A percentile compares a stretch with the other conserved stretches of the same genome.
phyloP scores from a whole-genome alignment of 345 rosid genomes.

The Eutrema japonicum region DNA sequence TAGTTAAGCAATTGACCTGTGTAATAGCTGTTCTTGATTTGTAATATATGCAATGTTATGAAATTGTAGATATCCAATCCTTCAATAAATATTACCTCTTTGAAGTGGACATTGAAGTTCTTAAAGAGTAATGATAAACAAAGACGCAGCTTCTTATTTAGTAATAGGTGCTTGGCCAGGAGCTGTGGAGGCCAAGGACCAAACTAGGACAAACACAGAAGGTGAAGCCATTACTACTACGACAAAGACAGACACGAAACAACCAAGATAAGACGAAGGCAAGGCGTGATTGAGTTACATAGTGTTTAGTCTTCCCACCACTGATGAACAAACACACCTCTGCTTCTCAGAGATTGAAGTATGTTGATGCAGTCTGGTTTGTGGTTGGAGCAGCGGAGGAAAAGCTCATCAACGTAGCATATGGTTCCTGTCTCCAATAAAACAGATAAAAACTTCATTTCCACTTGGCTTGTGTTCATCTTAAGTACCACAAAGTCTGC shows the following conservation, averaged over 20 bases:
- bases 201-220: conserved; percentile 21
- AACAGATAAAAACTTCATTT: conserved; percentile 53
- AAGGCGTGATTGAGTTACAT: conserved; percentile 41
- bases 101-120: conserved; percentile 56
- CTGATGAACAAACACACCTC: conserved; percentile 80
- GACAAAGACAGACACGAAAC: too few species aligned
- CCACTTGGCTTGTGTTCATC: conserved; percentile 61
- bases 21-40: neutral
- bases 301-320: conserved; percentile 68
- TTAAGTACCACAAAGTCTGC: conserved; percentile 76
- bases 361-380: conserved; percentile 54
- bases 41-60: conserved; percentile 36
- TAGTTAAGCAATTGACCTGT: conserved; percentile 12
- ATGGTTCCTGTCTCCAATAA: conserved; percentile 62
- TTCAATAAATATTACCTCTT: conserved; percentile 45
- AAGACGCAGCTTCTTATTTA: conserved; percentile 55
- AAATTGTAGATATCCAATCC: conserved; percentile 57
- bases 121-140: conserved; percentile 40
- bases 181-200: conserved; percentile 38
- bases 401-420: conserved; percentile 66
- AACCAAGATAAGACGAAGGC: neutral
- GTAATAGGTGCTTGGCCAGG: conserved; percentile 48
- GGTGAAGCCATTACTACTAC: conserved; percentile 25
- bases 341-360: conserved; percentile 58
- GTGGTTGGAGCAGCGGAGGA: conserved; percentile 57